phyloP scores from a whole-genome alignment of 352 stramenopile genomes.

The Pythium folliculosum region DNA sequence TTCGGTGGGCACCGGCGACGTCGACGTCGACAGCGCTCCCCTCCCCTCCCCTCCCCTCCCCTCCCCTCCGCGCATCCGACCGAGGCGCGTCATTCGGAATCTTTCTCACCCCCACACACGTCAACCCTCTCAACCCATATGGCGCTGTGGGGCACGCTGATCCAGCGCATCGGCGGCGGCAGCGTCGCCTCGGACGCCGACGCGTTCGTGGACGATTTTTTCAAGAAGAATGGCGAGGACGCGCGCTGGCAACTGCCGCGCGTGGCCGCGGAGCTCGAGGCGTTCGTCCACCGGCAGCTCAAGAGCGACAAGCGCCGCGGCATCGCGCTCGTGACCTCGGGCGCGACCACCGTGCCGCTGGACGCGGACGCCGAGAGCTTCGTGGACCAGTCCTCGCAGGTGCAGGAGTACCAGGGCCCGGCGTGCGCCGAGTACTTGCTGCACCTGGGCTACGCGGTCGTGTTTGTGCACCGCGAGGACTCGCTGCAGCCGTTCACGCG shows the following conservation, averaged over 20 bases:
- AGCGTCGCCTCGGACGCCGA: conserved; percentile 60
- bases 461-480: conserved; percentile 78
- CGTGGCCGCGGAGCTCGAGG: conserved; percentile 42
- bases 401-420: conserved; percentile 76
- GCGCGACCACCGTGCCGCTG: conserved; percentile 77
- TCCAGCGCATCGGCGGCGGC: conserved; percentile 67
- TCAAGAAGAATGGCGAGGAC: conserved; percentile 71
- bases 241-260: conserved; percentile 51
- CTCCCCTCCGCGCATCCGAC: no score
- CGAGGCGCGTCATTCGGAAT: conserved; percentile 15
- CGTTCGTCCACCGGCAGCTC: conserved; percentile 64
- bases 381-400: conserved; percentile 67
- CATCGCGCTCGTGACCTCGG: conserved; percentile 81
- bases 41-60: no score
- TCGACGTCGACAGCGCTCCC: conserved; percentile 14
- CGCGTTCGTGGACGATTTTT: conserved; percentile 79
- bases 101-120: not conserved
- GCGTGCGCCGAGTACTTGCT: conserved; percentile 82
- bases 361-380: conserved; percentile 67
- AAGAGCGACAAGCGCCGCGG: conserved; percentile 44
- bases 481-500: conserved; percentile 82
- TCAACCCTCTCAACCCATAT: conserved; percentile 32
- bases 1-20: not conserved
- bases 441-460: conserved; percentile 77
- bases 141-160: conserved; percentile 81